phyloP scores from a whole-genome alignment of 208 protist genomes.

The Leishmania tropica region DNA sequence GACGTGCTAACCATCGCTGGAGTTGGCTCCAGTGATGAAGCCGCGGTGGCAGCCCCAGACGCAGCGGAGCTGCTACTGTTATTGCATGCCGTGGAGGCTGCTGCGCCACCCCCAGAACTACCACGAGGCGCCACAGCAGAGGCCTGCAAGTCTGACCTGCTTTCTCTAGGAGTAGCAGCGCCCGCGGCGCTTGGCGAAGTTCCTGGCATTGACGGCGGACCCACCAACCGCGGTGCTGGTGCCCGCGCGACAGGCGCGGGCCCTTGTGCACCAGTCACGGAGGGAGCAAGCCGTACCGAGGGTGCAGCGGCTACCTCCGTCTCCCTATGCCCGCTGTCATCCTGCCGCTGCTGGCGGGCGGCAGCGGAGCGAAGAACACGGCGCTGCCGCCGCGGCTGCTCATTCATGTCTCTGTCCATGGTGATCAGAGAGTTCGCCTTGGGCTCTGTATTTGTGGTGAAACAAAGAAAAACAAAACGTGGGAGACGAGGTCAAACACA shows the following conservation, averaged over 20 bases:
- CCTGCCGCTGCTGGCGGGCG: constrained; percentile 1
- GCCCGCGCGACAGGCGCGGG: constrained; percentile 6
- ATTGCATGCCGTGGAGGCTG: not conserved
- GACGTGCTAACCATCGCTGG: constrained; percentile 1
- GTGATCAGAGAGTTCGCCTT: not conserved
- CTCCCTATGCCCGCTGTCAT: not conserved
- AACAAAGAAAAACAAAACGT: not conserved
- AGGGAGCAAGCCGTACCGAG: not conserved
- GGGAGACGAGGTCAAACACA: not conserved
- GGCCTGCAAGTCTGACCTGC: not conserved
- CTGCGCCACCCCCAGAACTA: not conserved
- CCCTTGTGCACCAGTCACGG: not conserved
- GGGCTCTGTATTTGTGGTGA: not conserved
- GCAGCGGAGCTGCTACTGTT: not conserved
- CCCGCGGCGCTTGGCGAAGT: not conserved
- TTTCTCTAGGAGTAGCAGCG: not conserved
- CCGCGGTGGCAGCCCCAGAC: not conserved
- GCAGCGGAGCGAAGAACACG: constrained; percentile 16
- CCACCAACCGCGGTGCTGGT: constrained; percentile 13
- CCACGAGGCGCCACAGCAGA: not conserved
- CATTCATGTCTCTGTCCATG: constrained; percentile 5
- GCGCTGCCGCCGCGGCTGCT: constrained; percentile 11
- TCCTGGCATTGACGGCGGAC: constrained; percentile 2
- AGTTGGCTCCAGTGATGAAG: not conserved
- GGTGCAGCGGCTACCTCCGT: not conserved